These are phyloP conservation scores for Phylloporus sp. DNA, from an alignment of 768 basidiomycete species.

Conservation along the genomic window DNA sequence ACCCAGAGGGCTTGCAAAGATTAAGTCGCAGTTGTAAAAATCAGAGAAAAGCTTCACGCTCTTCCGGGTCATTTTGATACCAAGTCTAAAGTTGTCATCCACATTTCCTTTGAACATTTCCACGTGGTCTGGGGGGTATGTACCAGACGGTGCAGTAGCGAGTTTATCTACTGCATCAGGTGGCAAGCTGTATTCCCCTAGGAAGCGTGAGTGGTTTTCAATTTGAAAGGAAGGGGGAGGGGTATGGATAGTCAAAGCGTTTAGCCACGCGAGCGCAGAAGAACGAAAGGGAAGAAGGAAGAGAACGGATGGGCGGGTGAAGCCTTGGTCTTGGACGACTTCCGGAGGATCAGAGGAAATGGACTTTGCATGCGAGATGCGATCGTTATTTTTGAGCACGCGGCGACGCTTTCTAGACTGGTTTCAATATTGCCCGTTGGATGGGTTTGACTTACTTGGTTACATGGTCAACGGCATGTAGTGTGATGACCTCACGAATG, in stretches of 20 bases:
- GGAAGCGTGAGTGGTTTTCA: slow-evolving; percentile 82
- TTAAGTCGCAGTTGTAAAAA: slow-evolving; percentile 87
- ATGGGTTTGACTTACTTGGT: slow-evolving; percentile 53
- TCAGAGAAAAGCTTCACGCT: slow-evolving; percentile 87
- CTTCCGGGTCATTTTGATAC: slow-evolving; percentile 89
- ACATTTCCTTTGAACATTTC: slow-evolving; percentile 95
- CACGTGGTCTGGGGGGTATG: slow-evolving; percentile 84
- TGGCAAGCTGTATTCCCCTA: slow-evolving; percentile 78
- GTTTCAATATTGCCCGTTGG: background rate
- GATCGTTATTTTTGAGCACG: slow-evolving; percentile 91
- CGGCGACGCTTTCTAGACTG: slow-evolving; percentile 75
- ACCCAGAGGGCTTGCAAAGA: slow-evolving; percentile 91
- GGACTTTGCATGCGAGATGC: slow-evolving; percentile 68
- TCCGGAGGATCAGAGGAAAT: slow-evolving; percentile 52
- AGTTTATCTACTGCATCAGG: slow-evolving; percentile 78
- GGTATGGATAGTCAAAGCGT: slow-evolving; percentile 72
- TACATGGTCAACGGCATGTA: slow-evolving; percentile 87
- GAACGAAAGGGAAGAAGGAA: slow-evolving; percentile 92
- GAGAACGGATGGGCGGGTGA: slow-evolving; percentile 92
- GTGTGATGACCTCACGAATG: slow-evolving; percentile 61
- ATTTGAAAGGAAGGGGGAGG: slow-evolving; percentile 71
- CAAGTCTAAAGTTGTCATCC: slow-evolving; percentile 91
- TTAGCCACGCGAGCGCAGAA: slow-evolving; percentile 76
- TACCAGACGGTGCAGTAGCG: slow-evolving; percentile 61
- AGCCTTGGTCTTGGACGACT: slow-evolving; percentile 93